Evolutionary conservation across 2,329 filamentous ascomycete genomes (phyloP).

Genomic region (Aureobasidium sp.): DNA sequence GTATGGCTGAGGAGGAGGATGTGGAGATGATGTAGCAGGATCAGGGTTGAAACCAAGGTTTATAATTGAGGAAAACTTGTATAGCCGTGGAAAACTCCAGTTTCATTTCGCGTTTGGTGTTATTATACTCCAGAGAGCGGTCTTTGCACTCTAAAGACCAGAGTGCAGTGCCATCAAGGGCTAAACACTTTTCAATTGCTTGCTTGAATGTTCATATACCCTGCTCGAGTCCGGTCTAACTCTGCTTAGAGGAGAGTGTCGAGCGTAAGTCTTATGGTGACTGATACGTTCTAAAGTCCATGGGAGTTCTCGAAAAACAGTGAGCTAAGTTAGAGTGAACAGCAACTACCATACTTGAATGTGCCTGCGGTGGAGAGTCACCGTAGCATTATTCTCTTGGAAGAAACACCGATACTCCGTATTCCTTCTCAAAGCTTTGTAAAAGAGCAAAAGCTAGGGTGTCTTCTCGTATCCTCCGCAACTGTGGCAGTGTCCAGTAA

Average conservation of each 20-base stretch:
- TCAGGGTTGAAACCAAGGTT: too few species aligned
- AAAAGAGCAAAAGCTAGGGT: not conserved
- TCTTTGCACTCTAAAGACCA: not conserved
- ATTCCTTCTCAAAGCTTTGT: not conserved
- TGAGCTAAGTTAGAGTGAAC: not conserved
- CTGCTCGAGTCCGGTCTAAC: not conserved
- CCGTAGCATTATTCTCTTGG: not conserved
- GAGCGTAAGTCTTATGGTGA: not conserved
- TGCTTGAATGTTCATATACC: not conserved
- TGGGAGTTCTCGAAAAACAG: not conserved
- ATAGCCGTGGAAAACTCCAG: not conserved
- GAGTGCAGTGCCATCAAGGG: not conserved
- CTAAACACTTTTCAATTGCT: not conserved
- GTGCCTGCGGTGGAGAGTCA: not conserved
- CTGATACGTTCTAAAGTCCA: not conserved
- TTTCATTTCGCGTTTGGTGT: not conserved
- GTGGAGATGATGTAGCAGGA: not conserved
- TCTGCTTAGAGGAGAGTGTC: not conserved
- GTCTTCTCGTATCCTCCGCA: not conserved
- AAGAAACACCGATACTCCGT: too few species aligned
- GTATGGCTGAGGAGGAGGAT: slow-evolving; percentile 27
- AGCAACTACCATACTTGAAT: not conserved
- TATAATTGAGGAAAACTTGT: not conserved
- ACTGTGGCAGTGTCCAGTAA: not conserved
- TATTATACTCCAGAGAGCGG: not conserved